These are phyloP conservation scores for Heterobasidion irregulare DNA, from an alignment of 1,284 basidiomycete genomes.

Conservation along the genomic window DNA sequence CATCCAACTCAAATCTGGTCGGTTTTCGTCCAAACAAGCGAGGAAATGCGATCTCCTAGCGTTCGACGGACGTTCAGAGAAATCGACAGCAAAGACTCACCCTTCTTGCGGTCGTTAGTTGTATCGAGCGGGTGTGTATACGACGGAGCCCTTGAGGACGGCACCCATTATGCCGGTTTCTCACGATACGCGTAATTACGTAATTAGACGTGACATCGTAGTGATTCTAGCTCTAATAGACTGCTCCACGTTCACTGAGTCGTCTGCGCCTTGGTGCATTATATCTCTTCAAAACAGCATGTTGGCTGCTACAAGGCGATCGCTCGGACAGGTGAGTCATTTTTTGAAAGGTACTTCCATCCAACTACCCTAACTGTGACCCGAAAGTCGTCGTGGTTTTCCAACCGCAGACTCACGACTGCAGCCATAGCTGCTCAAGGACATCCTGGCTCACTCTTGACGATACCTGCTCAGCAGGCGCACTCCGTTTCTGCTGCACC, in stretches of 20 bases:
- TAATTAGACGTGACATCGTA: too few relatives aligned
- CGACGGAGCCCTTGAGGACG: not conserved
- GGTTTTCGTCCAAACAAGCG: constrained; percentile 10
- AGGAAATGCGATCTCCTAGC: not conserved
- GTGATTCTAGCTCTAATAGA: too few relatives aligned
- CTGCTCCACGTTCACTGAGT: too few relatives aligned
- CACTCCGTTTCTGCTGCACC: not conserved
- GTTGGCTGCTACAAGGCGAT: constrained; percentile 19
- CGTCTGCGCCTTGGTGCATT: too few relatives aligned
- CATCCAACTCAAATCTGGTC: constrained; percentile 30
- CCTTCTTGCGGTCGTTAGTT: constrained; percentile 27
- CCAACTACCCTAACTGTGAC: not conserved
- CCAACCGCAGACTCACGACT: not conserved
- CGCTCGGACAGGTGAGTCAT: constrained; percentile 16
- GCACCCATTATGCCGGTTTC: not conserved
- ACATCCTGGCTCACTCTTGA: not conserved
- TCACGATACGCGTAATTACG: not conserved
- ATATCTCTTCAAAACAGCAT: constrained; percentile 9
- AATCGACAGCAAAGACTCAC: constrained; percentile 25
- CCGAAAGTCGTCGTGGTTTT: not conserved
- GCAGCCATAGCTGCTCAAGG: not conserved
- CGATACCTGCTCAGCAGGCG: not conserved
- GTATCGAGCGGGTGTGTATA: constrained; percentile 19
- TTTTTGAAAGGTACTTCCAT: not conserved
- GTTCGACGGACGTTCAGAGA: constrained; percentile 6